phyloP scores from a whole-genome alignment of 1,284 basidiomycete species.

The Exsudoporus floridanus region DNA sequence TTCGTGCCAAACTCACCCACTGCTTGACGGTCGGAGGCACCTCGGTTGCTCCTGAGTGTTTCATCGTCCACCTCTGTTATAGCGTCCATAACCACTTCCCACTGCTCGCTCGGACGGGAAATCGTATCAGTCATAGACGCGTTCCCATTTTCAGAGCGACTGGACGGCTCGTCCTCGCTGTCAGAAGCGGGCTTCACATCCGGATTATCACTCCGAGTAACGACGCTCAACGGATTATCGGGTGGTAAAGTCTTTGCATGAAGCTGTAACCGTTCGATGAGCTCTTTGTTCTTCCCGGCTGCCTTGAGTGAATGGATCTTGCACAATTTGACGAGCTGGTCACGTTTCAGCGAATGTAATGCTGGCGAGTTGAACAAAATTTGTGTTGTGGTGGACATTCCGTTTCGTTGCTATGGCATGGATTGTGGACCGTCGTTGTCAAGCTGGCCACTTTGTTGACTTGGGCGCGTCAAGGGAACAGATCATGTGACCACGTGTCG shows the following conservation, averaged over 20 bases:
- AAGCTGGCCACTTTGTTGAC: conserved; percentile 13
- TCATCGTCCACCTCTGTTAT: conserved; percentile 62
- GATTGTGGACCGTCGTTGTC: not conserved
- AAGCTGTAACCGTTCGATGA: conserved; percentile 62
- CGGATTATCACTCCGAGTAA: conserved; percentile 45
- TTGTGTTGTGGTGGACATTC: conserved; percentile 66
- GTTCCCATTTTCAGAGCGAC: conserved; percentile 21
- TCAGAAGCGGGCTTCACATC: conserved; percentile 21
- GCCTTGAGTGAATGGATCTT: conserved; percentile 77
- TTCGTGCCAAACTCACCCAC: conserved; percentile 67
- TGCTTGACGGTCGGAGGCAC: conserved; percentile 25
- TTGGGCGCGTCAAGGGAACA: conserved; percentile 2
- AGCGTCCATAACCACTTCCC: conserved; percentile 76
- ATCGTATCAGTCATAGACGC: conserved; percentile 21
- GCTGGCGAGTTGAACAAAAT: conserved; percentile 81
- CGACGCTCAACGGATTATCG: conserved; percentile 51
- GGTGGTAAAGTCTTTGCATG: conserved; percentile 61
- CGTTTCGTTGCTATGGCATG: conserved; percentile 5
- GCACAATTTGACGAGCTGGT: conserved; percentile 78
- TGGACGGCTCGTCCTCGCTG: conserved; percentile 36
- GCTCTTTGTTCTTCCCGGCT: conserved; percentile 70
- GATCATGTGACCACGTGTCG: conserved; percentile 19
- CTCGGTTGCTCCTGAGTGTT: conserved; percentile 31
- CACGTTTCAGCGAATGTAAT: conserved; percentile 72
- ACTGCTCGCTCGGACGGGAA: conserved; percentile 65